A percentile compares a stretch with the other conserved stretches of the same genome.
phyloP scores from a whole-genome alignment of 129 eudicot genomes.

The Centrapalus pauciflorus region DNA sequence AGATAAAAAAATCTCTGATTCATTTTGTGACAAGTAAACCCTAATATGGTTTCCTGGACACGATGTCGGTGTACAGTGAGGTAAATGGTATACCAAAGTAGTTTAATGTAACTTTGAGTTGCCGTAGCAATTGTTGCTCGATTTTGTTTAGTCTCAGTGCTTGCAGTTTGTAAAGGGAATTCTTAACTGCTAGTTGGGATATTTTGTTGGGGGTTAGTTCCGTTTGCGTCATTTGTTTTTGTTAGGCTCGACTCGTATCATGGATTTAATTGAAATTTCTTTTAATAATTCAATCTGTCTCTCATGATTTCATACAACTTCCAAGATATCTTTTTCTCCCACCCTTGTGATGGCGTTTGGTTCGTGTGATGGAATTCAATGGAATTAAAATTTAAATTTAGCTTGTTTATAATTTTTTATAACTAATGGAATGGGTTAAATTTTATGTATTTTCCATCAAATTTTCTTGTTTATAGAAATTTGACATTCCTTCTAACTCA shows the following conservation, averaged over 20 bases:
- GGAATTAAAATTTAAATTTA: too few species aligned
- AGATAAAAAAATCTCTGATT: constrained; percentile 32
- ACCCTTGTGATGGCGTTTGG: too few species aligned
- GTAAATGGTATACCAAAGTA: constrained; percentile 15
- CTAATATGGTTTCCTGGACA: not conserved
- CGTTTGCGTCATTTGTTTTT: not conserved
- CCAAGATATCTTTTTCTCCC: too few species aligned
- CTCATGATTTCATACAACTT: not conserved
- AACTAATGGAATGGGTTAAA: too few species aligned
- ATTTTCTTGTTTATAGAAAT: too few species aligned
- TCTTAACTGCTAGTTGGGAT: constrained; percentile 12
- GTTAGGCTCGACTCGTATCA: not conserved
- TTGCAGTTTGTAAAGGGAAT: constrained; percentile 22
- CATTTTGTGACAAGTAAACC: not conserved
- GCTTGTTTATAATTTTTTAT: too few species aligned
- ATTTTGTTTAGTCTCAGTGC: constrained; percentile 15
- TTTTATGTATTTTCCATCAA: too few species aligned
- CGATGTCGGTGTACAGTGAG: constrained; percentile 8
- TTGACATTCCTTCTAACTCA: too few species aligned
- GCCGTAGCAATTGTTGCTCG: constrained; percentile 6
- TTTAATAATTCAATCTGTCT: not conserved
- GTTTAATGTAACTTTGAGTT: not conserved
- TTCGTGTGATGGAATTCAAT: too few species aligned
- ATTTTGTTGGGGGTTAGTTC: constrained; percentile 8
- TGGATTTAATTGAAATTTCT: constrained; percentile 9